Conservation (phyloP, 352 stramenopile genomes). For the Phytophthora nicotianae region DNA sequence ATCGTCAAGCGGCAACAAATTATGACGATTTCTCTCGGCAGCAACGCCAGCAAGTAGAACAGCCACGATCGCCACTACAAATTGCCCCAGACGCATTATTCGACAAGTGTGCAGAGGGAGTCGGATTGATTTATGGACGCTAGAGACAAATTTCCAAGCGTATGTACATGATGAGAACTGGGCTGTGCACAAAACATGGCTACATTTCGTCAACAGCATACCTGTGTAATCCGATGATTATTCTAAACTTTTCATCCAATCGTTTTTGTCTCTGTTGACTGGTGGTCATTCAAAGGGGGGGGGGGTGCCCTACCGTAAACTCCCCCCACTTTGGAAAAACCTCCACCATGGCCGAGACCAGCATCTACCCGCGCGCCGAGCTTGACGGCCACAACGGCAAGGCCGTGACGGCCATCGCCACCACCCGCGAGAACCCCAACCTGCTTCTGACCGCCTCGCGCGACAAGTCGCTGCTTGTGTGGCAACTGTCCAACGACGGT, state of each 20-base stretch:
- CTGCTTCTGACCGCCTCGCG: constrained; percentile 98
- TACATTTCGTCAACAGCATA: background rate
- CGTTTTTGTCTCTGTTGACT: constrained; percentile 10
- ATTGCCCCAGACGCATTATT: constrained; percentile 2
- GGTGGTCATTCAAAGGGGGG: constrained; percentile 13
- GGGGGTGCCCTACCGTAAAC: background rate
- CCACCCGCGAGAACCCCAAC: constrained; percentile 98
- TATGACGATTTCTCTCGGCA: background rate
- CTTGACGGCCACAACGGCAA: constrained; percentile 91
- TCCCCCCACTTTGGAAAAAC: constrained; percentile 37
- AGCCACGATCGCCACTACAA: background rate
- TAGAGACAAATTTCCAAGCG: background rate
- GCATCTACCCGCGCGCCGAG: constrained; percentile 88
- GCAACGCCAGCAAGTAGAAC: constrained; percentile 1
- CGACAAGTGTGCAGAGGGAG: too few species aligned
- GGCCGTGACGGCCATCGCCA: constrained; percentile 95
- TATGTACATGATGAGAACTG: background rate
- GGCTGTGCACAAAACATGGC: constrained; percentile 3
- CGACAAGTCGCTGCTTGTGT: constrained; percentile 95
- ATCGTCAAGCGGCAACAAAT: background rate
- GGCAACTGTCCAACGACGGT: constrained; percentile 93
- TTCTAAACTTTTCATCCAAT: constrained; percentile 9
- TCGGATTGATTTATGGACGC: constrained; percentile 6
- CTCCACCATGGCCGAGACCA: constrained; percentile 76
- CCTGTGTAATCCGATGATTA: background rate